Base-by-base conservation (phyloP, 1,284 basidiomycete species). In the Ustilago bromivora region DNA sequence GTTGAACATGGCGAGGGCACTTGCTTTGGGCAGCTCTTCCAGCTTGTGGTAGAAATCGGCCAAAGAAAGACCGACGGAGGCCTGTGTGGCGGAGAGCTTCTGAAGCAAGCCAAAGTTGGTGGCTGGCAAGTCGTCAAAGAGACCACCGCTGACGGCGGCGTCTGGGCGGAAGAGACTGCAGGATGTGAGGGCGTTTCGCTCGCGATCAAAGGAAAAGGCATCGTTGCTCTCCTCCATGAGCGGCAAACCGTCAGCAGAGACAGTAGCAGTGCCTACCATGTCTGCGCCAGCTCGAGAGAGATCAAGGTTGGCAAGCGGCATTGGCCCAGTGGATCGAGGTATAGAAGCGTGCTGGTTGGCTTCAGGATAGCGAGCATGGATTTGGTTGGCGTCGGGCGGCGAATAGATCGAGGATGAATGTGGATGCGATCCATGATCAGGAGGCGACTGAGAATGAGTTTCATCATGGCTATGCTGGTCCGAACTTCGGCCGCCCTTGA, bases 21-120 rank as follows among this genome's bases (percentile, higher is more conserved):
- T 80, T 15, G 81, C 81, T 53, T 83, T 83, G 57, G 81, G 81
- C 8, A 83, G 66, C 13, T 66, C 69, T 53, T 83, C 81, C 53
- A 83, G 67, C 65, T 79, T 75, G 57, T 70, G 56, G 49, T 78
- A 79, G 61, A 83, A 82, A 57, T 71, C 71, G 57, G 65, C 57
- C 51, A 81, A 67, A 9, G 60, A 70, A 51, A 72, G 43, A 3
- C 64, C 73, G 1, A 63, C 38, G 1, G 62, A 40, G 11, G 69
- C 54, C 56, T 75, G 69, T 19, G 57, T 65, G 19, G 71, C 61
- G 19, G 79, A 71, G 9, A 81, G 63, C 61, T 76, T 79, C 28
- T 74, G 75, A 8, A 78, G 73, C 61, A 80, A 41, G n/a, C 80
- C 81, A 17, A 80, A 60, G 68, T 79, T 82, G 62, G 75, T 66